A percentile compares a stretch with the other conserved stretches of the same genome.
These are phyloP conservation scores for Candida coleopterorum DNA, from an alignment of 805 yeast species.

Conservation along the genomic window DNA sequence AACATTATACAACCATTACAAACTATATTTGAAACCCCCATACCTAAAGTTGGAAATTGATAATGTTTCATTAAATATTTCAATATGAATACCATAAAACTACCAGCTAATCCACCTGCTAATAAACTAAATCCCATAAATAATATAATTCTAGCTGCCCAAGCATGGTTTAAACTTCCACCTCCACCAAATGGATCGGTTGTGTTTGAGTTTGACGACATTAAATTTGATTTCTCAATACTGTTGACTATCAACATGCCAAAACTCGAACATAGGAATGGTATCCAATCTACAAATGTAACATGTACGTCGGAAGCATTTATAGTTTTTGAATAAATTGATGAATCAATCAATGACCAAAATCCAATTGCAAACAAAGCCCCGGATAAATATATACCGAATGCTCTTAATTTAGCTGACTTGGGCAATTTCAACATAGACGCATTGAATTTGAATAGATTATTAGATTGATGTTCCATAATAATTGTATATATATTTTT, in stretches of 20 bases:
- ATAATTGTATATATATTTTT: neutral
- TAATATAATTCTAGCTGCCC: conserved; percentile 90
- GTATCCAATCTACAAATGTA: conserved; percentile 93
- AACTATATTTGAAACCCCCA: conserved; percentile 88
- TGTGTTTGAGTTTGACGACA: conserved; percentile 28
- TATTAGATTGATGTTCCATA: conserved; percentile 18
- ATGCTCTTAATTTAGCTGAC: conserved; percentile 62
- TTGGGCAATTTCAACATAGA: conserved; percentile 57
- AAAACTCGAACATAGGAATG: conserved; percentile 77
- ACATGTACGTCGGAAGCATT: conserved; percentile 87
- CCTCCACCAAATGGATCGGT: conserved; percentile 33
- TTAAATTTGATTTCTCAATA: conserved; percentile 63
- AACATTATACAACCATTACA: conserved; percentile 76
- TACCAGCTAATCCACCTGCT: conserved; percentile 93
- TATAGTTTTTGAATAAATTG: conserved; percentile 75
- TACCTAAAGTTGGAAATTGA: conserved; percentile 82
- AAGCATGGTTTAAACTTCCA: conserved; percentile 53
- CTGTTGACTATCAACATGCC: conserved; percentile 84
- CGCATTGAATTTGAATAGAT: conserved; percentile 60
- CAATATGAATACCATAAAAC: conserved; percentile 80
- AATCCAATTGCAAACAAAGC: conserved; percentile 79
- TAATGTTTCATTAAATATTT: conserved; percentile 78
- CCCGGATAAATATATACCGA: conserved; percentile 76
- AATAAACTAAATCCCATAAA: conserved; percentile 89
- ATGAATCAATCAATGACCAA: conserved; percentile 87